phyloP scores from a whole-genome alignment of 805 yeast species.

The Metschnikowia gruessii region DNA sequence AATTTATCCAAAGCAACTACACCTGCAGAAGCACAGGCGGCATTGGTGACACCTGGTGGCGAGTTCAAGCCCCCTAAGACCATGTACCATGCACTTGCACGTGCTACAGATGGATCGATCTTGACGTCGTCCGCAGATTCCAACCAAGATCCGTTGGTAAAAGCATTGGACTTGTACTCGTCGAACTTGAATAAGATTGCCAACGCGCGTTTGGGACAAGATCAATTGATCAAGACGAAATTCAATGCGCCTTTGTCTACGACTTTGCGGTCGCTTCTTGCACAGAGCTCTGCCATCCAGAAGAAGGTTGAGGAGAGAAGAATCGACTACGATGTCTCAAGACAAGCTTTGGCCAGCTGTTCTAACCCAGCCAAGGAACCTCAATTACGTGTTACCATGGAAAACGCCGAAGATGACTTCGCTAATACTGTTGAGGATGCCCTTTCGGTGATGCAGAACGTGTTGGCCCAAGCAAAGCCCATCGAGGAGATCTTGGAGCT shows the following conservation, averaged over 20 bases:
- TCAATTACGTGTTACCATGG: conserved; percentile 70
- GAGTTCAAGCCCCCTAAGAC: conserved; percentile 71
- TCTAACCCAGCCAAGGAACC: conserved; percentile 57
- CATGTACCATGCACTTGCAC: conserved; percentile 73
- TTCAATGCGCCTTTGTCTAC: conserved; percentile 66
- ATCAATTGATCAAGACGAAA: conserved; percentile 62
- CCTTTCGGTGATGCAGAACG: conserved; percentile 76
- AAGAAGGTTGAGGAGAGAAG: conserved; percentile 75
- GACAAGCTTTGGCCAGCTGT: conserved; percentile 44
- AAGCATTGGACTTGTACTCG: conserved; percentile 64
- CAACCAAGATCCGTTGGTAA: conserved; percentile 51
- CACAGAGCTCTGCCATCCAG: conserved; percentile 65
- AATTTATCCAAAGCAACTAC: conserved; percentile 69
- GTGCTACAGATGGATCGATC: conserved; percentile 62
- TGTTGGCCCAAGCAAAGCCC: conserved; percentile 66
- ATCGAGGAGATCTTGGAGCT: conserved; percentile 65
- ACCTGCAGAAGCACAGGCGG: conserved; percentile 81
- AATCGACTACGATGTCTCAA: conserved; percentile 74
- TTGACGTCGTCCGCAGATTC: conserved; percentile 38
- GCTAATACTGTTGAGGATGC: conserved; percentile 90
- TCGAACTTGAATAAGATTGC: conserved; percentile 72
- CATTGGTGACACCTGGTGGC: conserved; percentile 42
- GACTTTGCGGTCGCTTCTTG: conserved; percentile 57
- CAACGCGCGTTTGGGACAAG: conserved; percentile 80
- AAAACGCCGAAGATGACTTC: conserved; percentile 83